Base-by-base conservation (phyloP, 768 basidiomycete genomes). In the Pleurotus citrinopileatus region DNA sequence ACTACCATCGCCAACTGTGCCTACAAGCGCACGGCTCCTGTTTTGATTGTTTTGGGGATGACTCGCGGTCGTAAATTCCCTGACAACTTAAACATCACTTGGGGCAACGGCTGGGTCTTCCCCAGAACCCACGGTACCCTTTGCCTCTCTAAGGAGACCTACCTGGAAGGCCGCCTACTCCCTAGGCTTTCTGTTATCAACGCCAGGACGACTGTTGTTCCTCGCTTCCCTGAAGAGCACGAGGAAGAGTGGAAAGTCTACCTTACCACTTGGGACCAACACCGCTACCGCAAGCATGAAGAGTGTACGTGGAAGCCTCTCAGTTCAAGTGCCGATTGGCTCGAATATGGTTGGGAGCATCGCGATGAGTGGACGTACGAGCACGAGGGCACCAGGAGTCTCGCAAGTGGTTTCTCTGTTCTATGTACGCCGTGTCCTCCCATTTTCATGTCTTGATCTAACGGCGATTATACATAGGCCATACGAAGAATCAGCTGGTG, bases 101-200 rank as follows among this genome's bases (percentile, higher is more conserved):
- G 53, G 44, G 48, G 47, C 36, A 50, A 53, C 37, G 55, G 47
- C 8, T 59, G 45, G 27, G 45, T 44, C 28, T 29, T 54, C 42
- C 36, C 43, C 22, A 44, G 52, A 29, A 57, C 55, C 20, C 52
- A 57, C 37, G 60, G 60, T 12, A 42, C 55, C 23, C 42, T 61
- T 15, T 52, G 48, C 20, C 22, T 61, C 19, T 59, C 60, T n/a
- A 45, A 56, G 37, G 52, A 42, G 20, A 45, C 42, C n/a, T 61
- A 59, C 56, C 60, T 61, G 27, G 56, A 61, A 25, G 52, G 46
- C 23, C 55, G 60, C 19, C 51, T 61, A 2, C 48, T 61, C 12
- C 29, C 37, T 15, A 26, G 26, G 20, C 52, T 61, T 15, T 36
- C 52, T 15, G 13, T 37, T 17, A 34, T 61, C 42, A 61, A 61